phyloP scores from a whole-genome alignment of 305 asterid species.

The Euphrasia arctica region DNA sequence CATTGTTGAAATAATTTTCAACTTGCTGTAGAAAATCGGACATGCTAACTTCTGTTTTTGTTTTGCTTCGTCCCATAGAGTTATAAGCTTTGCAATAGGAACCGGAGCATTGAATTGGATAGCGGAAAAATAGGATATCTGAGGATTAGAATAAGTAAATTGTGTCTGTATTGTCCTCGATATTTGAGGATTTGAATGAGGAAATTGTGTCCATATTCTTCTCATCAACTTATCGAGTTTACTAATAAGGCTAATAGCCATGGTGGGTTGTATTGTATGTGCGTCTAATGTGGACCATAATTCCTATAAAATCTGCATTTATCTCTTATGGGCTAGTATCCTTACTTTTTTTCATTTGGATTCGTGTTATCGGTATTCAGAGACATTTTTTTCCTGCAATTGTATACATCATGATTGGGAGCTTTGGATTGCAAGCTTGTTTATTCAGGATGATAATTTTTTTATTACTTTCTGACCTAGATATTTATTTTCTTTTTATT shows the following conservation, averaged over 20 bases:
- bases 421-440: neutral
- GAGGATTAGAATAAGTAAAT: neutral
- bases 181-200: neutral
- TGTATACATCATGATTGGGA: neutral
- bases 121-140: neutral
- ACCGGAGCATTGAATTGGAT: neutral
- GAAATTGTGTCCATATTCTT: neutral
- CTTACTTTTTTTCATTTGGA: neutral
- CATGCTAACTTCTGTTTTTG: neutral
- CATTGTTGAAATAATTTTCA: slow-evolving; percentile 2
- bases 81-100: slow-evolving; percentile 16
- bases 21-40: neutral
- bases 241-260: neutral
- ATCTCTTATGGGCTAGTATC: neutral
- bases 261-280: slow-evolving; percentile 3
- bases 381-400: neutral
- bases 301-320: neutral
- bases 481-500: slow-evolving; percentile 5
- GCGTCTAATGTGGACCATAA: neutral
- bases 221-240: slow-evolving; percentile 6
- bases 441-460: neutral
- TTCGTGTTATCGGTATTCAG: neutral
- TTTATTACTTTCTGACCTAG: neutral
- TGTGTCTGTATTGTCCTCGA: neutral
- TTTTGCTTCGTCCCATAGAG: slow-evolving; percentile 3